These are phyloP conservation scores for Eucalyptus dawsonii DNA, from an alignment of 345 rosid genomes.

Conservation along the genomic window DNA sequence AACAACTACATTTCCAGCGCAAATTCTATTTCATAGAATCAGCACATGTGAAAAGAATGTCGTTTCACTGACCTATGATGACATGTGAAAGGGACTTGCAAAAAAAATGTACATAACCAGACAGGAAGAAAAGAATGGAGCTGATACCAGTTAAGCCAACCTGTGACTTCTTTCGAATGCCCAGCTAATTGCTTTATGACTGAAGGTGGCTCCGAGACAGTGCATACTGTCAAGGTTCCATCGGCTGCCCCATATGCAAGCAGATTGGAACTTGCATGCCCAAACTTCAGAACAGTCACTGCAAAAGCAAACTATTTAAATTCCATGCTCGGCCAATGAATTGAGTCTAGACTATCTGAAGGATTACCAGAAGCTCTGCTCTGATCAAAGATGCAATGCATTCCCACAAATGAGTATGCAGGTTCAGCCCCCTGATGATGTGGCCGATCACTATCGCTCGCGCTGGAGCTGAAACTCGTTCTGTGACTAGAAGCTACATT, in stretches of 20 bases:
- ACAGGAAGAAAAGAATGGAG: background rate
- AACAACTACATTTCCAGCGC: background rate
- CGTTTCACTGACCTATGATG: background rate
- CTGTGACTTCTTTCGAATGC: conserved; percentile 97
- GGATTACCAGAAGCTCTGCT: conserved; percentile 84
- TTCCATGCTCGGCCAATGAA: background rate
- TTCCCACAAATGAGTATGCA: conserved; percentile 94
- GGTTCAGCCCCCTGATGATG: conserved; percentile 49
- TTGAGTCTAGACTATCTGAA: background rate
- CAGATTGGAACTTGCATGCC: conserved; percentile 86
- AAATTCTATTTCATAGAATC: background rate
- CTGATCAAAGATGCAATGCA: conserved; percentile 95
- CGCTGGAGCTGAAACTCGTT: conserved; percentile 71
- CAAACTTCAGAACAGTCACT: conserved; percentile 95
- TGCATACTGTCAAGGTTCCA: conserved; percentile 84
- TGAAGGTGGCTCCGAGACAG: conserved; percentile 66
- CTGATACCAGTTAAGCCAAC: conserved; percentile 77
- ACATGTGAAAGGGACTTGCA: background rate
- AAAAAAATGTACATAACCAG: background rate
- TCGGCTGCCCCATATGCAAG: conserved; percentile 96
- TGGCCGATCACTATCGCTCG: conserved; percentile 59
- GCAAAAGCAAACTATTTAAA: conserved; percentile 14
- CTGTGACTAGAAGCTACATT: conserved; percentile 55
- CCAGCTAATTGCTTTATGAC: conserved; percentile 49
- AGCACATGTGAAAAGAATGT: background rate